Evolutionary conservation across 208 protist genomes (phyloP), one percentile per base, ranked within the genome.

Genomic region (Crithidia brevicula): DNA sequence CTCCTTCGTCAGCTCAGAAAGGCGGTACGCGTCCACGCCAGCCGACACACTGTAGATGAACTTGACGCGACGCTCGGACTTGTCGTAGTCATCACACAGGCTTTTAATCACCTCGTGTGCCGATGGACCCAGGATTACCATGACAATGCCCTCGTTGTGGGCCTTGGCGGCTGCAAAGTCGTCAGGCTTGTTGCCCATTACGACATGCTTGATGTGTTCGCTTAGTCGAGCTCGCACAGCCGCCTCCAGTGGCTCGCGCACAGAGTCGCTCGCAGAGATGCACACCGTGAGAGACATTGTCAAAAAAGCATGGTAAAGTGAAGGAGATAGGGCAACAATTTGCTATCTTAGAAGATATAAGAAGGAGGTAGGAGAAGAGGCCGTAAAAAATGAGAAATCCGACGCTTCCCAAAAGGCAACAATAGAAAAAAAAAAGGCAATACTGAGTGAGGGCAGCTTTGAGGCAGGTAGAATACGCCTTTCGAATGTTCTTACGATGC

Each of bases 1-100:
- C 36, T 90, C 68, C 45, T 75, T 53, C 33, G 65, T 50, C 11
- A 93, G 63, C n/a, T 83, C 68, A 3, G 50, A 31, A 47, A 92
- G 73, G 22, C 61, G 34, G 66, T 88, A 92, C 18, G 77, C 74
- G 56, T 96, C 88, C 34, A 93, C 79, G 11, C 91, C 91, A 16
- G 88, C 81, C 33, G 77, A 74, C 2, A 93, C n/a, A 43, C 85
- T 92, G 78, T 96, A 89, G 43, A 94, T 85, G 60, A 84, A 88
- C 49, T 67, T 73, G 7, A 94, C 85, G 27, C 88, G 88, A 5
- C 88, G 85, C 59, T 63, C n/a, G 9, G 67, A 25, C 16, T 62
- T 50, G n/a, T 45, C 67, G 56, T 65, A 71, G 81, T 91, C 85
- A 52, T 94, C 85, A 49, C 88, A 91, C 3, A 94, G 62, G 49